A percentile compares a stretch with the other conserved stretches of the same genome.
phyloP scores from a whole-genome alignment of 2,329 filamentous ascomycete genomes.

The Akanthomyces dipterigenus region DNA sequence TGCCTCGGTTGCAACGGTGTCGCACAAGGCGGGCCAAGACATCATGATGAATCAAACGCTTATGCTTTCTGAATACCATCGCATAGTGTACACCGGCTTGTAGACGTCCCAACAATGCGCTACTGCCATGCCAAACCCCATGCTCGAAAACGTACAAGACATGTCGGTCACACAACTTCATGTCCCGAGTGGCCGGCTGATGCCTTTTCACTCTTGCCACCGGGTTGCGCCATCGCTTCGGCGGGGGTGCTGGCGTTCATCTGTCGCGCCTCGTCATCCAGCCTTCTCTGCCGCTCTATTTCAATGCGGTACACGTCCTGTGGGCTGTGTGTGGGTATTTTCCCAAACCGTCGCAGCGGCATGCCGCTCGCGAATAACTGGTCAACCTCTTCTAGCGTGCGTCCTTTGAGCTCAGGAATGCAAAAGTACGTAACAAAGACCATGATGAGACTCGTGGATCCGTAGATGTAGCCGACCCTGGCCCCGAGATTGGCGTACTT shows the following conservation, averaged over 20 bases:
- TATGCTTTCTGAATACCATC: not conserved
- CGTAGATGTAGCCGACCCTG: conserved; percentile 35
- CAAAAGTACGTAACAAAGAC: conserved; percentile 35
- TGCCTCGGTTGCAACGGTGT: not conserved
- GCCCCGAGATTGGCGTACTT: conserved; percentile 28
- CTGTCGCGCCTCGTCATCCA: not conserved
- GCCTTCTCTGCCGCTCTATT: not conserved
- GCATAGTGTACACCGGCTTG: not conserved
- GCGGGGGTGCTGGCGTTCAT: not conserved
- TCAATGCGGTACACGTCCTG: not conserved
- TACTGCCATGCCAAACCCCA: not conserved
- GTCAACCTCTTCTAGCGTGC: conserved; percentile 20
- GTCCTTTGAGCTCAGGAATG: conserved; percentile 37
- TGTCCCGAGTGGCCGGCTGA: not conserved
- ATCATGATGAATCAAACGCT: not conserved
- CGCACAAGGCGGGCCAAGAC: not conserved
- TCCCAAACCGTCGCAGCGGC: conserved; percentile 16
- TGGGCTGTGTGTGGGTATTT: conserved; percentile 3
- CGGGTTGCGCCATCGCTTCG: not conserved
- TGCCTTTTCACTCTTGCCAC: conserved; percentile 2
- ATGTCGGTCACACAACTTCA: not conserved
- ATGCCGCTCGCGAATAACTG: conserved; percentile 17
- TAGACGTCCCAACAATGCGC: not conserved
- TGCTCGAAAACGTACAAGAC: not conserved
- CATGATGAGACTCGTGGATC: conserved; percentile 29